Conservation (phyloP, 106 monocot species). For the Gastrodia elata region DNA sequence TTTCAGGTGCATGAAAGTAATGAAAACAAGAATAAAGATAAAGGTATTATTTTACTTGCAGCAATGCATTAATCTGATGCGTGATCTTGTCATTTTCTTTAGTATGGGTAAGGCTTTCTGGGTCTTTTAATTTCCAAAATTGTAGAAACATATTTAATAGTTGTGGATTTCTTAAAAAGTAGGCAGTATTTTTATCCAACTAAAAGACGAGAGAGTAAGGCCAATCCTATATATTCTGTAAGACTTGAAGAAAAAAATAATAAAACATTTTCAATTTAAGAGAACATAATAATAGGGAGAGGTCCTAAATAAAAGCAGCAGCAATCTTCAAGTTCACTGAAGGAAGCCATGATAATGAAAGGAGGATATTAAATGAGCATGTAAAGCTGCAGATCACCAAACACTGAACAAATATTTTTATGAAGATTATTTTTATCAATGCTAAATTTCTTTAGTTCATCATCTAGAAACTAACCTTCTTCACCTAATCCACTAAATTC, state of each 20-base stretch:
- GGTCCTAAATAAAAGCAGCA: neutral
- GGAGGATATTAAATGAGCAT: neutral
- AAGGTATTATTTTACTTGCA: neutral
- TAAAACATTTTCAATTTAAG: too few relatives aligned
- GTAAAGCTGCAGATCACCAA: slow-evolving; percentile 4
- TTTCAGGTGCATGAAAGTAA: neutral
- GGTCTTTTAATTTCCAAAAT: neutral
- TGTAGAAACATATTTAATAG: neutral
- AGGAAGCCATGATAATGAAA: neutral
- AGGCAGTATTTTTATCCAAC: neutral
- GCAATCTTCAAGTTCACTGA: neutral
- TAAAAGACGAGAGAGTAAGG: neutral
- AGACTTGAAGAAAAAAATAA: neutral
- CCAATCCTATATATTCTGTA: neutral
- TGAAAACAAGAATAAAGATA: neutral
- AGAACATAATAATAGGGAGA: neutral
- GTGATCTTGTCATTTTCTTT: too few relatives aligned
- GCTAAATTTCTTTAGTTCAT: neutral
- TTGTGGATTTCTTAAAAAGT: neutral
- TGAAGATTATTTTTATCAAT: neutral
- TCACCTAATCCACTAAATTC: neutral
- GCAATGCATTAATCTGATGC: too few relatives aligned
- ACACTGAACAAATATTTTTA: neutral
- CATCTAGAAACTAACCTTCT: neutral
- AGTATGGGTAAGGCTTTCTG: too few relatives aligned